phyloP scores from a whole-genome alignment of 225 moss, liverwort and hornwort genomes.

The Antitrichia curtipendula region DNA sequence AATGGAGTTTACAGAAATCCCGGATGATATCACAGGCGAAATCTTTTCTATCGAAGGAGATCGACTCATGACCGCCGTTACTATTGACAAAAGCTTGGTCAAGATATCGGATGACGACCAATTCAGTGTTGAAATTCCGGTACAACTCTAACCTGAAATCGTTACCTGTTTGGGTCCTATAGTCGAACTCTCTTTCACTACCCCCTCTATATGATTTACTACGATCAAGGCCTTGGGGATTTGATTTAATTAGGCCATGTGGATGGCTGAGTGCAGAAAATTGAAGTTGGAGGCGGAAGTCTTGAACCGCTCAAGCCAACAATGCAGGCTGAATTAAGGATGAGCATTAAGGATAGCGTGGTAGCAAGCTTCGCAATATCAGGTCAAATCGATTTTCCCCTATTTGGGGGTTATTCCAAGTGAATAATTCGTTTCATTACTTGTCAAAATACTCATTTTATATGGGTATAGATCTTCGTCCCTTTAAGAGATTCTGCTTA shows the following conservation, averaged over 20 bases:
- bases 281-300: constrained; percentile 15
- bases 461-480: neutral
- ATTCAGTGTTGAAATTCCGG: constrained; percentile 12
- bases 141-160: neutral
- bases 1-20: constrained; percentile 5
- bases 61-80: neutral
- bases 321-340: constrained; percentile 7
- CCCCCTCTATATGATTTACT: neutral
- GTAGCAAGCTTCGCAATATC: constrained; percentile 10
- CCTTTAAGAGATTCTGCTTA: neutral
- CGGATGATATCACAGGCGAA: neutral
- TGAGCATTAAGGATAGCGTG: neutral
- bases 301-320: constrained; percentile 13
- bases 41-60: neutral
- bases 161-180: neutral
- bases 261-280: constrained; percentile 7
- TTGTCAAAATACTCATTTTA: neutral
- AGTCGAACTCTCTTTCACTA: neutral
- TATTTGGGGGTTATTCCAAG: neutral
- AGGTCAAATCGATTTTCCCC: neutral
- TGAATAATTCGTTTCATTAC: neutral
- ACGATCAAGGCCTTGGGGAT: neutral
- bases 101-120: neutral
- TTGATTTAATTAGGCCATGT: neutral
- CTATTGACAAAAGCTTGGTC: neutral